A percentile compares a stretch with the other conserved stretches of the same genome.
Evolutionary conservation across 371 early-diverging fungal genomes (phyloP).

Genomic region (Encephalitozoon cuniculi): DNA sequence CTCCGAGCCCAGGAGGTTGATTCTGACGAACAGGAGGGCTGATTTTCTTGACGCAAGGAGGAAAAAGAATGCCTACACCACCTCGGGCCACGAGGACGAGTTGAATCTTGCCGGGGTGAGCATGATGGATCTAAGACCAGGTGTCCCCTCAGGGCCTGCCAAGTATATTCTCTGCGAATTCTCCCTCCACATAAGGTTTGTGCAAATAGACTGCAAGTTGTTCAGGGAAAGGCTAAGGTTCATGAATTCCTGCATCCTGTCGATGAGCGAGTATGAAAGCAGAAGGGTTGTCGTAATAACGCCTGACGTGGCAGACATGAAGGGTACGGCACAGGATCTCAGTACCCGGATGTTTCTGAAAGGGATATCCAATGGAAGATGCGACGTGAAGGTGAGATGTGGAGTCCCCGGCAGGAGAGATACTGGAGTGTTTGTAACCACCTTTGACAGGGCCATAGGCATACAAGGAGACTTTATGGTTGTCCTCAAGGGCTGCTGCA

Average conservation of each 20-base stretch:
- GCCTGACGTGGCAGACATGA: background rate
- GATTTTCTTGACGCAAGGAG: too few relatives aligned
- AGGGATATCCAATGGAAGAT: background rate
- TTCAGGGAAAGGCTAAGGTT: background rate
- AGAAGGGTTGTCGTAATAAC: background rate
- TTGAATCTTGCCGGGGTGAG: background rate
- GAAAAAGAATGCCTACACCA: background rate
- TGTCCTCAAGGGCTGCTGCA: slow-evolving; percentile 27
- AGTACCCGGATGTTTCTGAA: slow-evolving; percentile 10
- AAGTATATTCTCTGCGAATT: background rate
- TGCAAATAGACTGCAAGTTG: background rate
- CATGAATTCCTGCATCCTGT: background rate
- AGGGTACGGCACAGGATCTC: slow-evolving; percentile 4
- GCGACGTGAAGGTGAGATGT: background rate
- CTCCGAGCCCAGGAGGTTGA: background rate
- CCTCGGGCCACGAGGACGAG: background rate
- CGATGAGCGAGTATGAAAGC: background rate
- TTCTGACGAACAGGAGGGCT: background rate
- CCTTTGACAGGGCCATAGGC: background rate
- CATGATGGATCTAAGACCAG: background rate
- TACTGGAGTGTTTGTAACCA: slow-evolving; percentile 4
- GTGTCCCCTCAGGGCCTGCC: background rate
- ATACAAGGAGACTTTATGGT: background rate
- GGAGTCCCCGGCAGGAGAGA: background rate
- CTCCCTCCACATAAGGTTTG: background rate